These are phyloP conservation scores for Penstemon davidsonii DNA, from an alignment of 257 asterid genomes.

Conservation along the genomic window DNA sequence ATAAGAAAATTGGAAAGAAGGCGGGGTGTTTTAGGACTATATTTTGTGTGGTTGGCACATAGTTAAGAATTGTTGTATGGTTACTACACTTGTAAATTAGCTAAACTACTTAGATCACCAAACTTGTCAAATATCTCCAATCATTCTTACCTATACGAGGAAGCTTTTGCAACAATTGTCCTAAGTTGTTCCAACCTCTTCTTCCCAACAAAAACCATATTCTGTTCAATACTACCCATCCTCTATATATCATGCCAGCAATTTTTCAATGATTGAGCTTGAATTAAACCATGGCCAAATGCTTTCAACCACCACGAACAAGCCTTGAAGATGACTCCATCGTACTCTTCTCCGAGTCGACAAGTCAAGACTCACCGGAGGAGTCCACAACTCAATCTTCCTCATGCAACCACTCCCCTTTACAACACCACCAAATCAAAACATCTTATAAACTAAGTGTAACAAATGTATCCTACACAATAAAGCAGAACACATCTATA, in stretches of 20 bases:
- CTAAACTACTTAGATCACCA: slow-evolving; percentile 38
- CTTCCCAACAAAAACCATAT: slow-evolving; percentile 30
- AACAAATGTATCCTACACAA: slow-evolving; percentile 62
- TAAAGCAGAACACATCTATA: slow-evolving; percentile 34
- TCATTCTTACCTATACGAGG: slow-evolving; percentile 29
- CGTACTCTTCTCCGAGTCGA: slow-evolving; percentile 64
- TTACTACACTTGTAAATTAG: slow-evolving; percentile 27
- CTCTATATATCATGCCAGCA: slow-evolving; percentile 2
- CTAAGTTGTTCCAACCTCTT: slow-evolving; percentile 54
- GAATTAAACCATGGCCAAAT: slow-evolving; percentile 41
- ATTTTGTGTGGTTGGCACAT: slow-evolving; percentile 11
- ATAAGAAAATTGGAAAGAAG: no score
- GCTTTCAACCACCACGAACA: slow-evolving; percentile 46
- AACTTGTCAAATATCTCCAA: slow-evolving; percentile 37
- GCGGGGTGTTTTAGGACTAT: not conserved
- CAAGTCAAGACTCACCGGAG: slow-evolving; percentile 43
- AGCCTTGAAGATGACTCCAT: slow-evolving; percentile 61
- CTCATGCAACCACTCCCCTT: slow-evolving; percentile 60
- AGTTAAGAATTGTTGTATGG: slow-evolving; percentile 3
- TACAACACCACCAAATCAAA: slow-evolving; percentile 35
- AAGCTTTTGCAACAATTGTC: slow-evolving; percentile 31
- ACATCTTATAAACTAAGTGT: slow-evolving; percentile 46
- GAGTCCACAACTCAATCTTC: slow-evolving; percentile 59
- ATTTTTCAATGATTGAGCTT: slow-evolving; percentile 10
- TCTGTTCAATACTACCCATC: slow-evolving; percentile 29